Conservation (phyloP, 148 eudicot genomes). For the Hydrangea macrophylla region DNA sequence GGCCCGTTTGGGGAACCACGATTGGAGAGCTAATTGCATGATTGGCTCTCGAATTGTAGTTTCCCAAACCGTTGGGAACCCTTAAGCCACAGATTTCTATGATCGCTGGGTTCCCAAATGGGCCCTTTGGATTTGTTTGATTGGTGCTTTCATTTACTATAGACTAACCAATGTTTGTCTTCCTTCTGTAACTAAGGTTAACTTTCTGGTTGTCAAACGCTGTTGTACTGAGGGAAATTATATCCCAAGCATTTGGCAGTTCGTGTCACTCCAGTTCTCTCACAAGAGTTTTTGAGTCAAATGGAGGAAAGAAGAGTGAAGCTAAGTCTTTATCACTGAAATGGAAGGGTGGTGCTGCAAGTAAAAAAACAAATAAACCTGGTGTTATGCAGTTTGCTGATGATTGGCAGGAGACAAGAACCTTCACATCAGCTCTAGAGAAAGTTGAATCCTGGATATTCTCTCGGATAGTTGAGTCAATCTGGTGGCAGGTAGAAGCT, state of each 20-base stretch:
- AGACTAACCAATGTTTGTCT: constrained; percentile 10
- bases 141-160: not conserved
- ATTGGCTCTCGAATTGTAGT: too few species aligned
- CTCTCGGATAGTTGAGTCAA: constrained; percentile 77
- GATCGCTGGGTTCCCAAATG: too few species aligned
- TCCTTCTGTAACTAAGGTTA: constrained; percentile 48
- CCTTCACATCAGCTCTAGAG: constrained; percentile 67
- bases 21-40: too few species aligned
- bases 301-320: constrained; percentile 29
- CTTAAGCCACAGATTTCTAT: too few species aligned
- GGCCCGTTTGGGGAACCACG: too few species aligned
- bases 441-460: constrained; percentile 90
- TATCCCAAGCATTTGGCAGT: constrained; percentile 62
- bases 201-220: constrained; percentile 88
- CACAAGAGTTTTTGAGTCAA: constrained; percentile 33
- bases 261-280: constrained; percentile 42
- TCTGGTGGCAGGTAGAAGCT: constrained; percentile 87
- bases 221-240: constrained; percentile 72
- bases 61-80: too few species aligned
- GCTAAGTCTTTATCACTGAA: constrained; percentile 34
- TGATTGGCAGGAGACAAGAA: constrained; percentile 90
- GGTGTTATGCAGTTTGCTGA: constrained; percentile 42
- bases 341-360: constrained; percentile 36
- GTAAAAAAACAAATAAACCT: constrained; percentile 34
- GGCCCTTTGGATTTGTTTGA: not conserved